Base-by-base conservation (phyloP, 1,284 basidiomycete genomes). In the Porphyrellus sp. region DNA sequence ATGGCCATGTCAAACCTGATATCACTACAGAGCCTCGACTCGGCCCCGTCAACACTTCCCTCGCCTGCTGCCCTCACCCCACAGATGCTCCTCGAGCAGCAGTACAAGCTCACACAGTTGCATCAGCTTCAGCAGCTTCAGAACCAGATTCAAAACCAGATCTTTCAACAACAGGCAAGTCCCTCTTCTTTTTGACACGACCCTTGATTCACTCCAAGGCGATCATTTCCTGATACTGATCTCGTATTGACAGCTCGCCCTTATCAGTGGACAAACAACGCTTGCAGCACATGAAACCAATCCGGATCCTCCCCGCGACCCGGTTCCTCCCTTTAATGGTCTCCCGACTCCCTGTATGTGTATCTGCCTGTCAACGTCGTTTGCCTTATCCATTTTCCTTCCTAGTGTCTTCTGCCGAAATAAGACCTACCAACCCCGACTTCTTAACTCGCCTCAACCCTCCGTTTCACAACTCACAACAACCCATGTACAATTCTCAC, bases 91-190 rank as follows among this genome's bases (percentile, higher is more conserved):
- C 63, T 81, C 48, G 77, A 88, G 59, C 77, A 82, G 59, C 86
- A 89, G 65, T 78, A 86, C 69, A 85, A 85, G 65, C 74, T 89
- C 42, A 77, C 78, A 1, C 86, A 88, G 65, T 71, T 91, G 3
- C 86, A 89, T 52, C 85, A 89, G 63, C 72, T 90, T 4, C 86
- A 88, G 61, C 84, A 89, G 63, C 73, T 90, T 1, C 89, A 91
- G 63, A 83, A 83, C 53, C 86, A 90, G 72, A 89, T 91, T 52
- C 89, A 91, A 67, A 83, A 82, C 52, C 86, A 90, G 74, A 89
- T 91, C 53, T 86, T 91, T 52, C 89, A 91, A 61, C 89, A 91
- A 64, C 89, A 91, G 82, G 89, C 85, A 59, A 50, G 75, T 60
- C 49, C 15, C 11, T 47, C 40, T 37, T 28, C 25, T 27, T 31